Percentiles rank a stretch among this genome's conserved stretches.
Evolutionary conservation across 2,329 filamentous ascomycete genomes (phyloP).

Genomic region (Lizonia empirigonia): DNA sequence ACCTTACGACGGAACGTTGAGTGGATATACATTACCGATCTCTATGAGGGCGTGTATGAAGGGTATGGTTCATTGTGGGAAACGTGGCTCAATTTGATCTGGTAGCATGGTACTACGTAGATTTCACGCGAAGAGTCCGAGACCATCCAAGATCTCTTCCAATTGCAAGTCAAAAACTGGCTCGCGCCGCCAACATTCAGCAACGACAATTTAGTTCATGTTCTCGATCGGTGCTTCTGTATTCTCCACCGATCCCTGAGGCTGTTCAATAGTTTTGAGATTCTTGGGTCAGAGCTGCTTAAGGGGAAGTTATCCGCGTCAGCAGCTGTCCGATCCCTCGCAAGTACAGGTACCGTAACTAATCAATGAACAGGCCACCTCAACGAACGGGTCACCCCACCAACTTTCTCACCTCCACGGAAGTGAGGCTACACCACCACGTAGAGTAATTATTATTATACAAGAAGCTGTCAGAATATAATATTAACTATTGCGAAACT

Average conservation of each 20-base stretch:
- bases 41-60: conserved; percentile 23
- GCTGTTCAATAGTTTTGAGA: conserved; percentile 22
- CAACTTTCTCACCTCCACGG: no score
- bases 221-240: conserved; percentile 28
- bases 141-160: conserved; percentile 15
- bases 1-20: conserved; percentile 24
- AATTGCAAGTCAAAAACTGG: conserved; percentile 11
- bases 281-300: conserved; percentile 13
- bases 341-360: conserved; percentile 40
- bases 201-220: not conserved
- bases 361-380: no score
- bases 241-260: conserved; percentile 38
- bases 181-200: not conserved
- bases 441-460: no score
- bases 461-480: no score
- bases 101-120: not conserved
- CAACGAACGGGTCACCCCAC: no score
- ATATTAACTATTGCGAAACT: no score
- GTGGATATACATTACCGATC: conserved; percentile 33
- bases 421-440: no score
- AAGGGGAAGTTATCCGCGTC: conserved; percentile 20
- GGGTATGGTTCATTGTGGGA: conserved; percentile 27
- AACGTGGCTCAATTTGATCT: conserved; percentile 28
- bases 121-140: conserved; percentile 9
- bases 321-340: conserved; percentile 23